Percentiles rank a stretch among this genome's conserved stretches.
Evolutionary conservation across 2,329 filamentous ascomycete species (phyloP).

Genomic region (Thelonectria blattea): DNA sequence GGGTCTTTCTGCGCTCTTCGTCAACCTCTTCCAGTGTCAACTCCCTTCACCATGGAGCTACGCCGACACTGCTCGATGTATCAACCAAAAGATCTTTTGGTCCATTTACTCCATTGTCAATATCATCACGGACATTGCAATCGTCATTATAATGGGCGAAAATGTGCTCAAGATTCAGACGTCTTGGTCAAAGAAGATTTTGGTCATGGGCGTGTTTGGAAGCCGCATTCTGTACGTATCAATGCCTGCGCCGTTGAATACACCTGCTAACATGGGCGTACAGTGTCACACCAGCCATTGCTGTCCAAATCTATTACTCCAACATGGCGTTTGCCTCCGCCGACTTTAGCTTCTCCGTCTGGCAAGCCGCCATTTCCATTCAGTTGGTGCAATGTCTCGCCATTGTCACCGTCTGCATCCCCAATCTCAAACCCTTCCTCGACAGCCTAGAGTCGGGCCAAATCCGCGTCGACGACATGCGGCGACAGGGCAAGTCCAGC

Average conservation of each 20-base stretch:
- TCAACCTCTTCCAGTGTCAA: constrained; percentile 38
- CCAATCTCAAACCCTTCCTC: constrained; percentile 41
- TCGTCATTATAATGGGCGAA: constrained; percentile 37
- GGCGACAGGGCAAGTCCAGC: constrained; percentile 35
- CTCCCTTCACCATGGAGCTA: constrained; percentile 39
- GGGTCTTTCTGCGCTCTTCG: constrained; percentile 34
- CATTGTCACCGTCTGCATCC: constrained; percentile 37
- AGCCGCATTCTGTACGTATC: constrained; percentile 39
- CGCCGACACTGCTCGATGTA: constrained; percentile 28
- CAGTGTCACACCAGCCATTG: constrained; percentile 38
- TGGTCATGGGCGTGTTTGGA: constrained; percentile 41
- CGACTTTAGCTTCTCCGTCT: constrained; percentile 34
- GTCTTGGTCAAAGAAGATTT: constrained; percentile 33
- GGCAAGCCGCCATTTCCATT: constrained; percentile 33
- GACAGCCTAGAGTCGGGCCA: constrained; percentile 40
- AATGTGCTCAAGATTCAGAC: constrained; percentile 40
- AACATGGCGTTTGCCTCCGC: constrained; percentile 31
- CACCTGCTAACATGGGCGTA: constrained; percentile 4
- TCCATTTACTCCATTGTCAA: constrained; percentile 39
- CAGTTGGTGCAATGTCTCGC: constrained; percentile 39
- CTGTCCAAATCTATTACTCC: constrained; percentile 36
- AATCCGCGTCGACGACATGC: constrained; percentile 39
- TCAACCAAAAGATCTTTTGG: constrained; percentile 33
- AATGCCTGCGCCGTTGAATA: background rate
- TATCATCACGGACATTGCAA: constrained; percentile 38